These are phyloP conservation scores for Sanghuangporus weigelae DNA, from an alignment of 1,284 basidiomycete species.

Conservation along the genomic window DNA sequence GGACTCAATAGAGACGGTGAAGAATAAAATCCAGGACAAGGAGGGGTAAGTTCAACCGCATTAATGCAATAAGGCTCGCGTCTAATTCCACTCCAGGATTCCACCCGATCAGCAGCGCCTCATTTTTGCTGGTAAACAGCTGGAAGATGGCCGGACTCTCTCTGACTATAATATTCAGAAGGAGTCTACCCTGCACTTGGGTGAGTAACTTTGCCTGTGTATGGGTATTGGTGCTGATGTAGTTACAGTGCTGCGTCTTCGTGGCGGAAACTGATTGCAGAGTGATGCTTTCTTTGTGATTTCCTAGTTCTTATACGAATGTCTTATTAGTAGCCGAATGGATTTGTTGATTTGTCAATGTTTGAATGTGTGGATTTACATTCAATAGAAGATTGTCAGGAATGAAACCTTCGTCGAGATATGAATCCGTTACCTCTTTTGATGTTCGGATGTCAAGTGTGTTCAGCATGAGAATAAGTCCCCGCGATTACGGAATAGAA, in stretches of 20 bases:
- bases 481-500: too few species aligned
- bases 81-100: conserved; percentile 45
- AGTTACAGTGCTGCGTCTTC: conserved; percentile 63
- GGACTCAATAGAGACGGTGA: conserved; percentile 93
- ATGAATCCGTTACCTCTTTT: too few species aligned
- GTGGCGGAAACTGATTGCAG: conserved; percentile 51
- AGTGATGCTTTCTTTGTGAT: neutral
- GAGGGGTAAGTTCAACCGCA: conserved; percentile 58
- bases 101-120: conserved; percentile 96
- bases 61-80: too few species aligned
- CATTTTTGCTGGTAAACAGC: conserved; percentile 98
- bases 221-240: conserved; percentile 35
- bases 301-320: neutral
- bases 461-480: too few species aligned
- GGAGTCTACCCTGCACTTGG: conserved; percentile 66
- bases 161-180: conserved; percentile 95
- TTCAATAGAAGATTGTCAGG: too few species aligned
- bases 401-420: too few species aligned
- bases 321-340: neutral
- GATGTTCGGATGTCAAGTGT: too few species aligned
- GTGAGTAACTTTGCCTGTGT: too few species aligned
- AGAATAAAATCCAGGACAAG: conserved; percentile 90
- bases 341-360: neutral
- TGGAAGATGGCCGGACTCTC: conserved; percentile 89
- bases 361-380: neutral